phyloP scores from a whole-genome alignment of 495 filamentous ascomycete species.

The Apiosordaria backusii region DNA sequence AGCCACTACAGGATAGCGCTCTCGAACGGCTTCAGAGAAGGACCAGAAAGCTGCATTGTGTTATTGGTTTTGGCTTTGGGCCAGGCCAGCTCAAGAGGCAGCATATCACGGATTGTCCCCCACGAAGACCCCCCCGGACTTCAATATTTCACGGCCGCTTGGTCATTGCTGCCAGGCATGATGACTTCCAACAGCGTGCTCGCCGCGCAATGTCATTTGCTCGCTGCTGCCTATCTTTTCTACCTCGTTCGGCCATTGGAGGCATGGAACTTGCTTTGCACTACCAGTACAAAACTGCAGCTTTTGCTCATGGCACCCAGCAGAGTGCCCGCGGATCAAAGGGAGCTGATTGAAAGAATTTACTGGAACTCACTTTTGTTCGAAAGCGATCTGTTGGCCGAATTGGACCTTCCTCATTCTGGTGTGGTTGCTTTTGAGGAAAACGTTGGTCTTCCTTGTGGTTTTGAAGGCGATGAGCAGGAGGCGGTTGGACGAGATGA shows the following conservation, averaged over 20 bases:
- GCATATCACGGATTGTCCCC: constrained; percentile 67
- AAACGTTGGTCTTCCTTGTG: constrained; percentile 69
- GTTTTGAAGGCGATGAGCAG: constrained; percentile 67
- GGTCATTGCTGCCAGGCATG: constrained; percentile 69
- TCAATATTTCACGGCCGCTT: constrained; percentile 75
- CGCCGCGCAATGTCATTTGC: constrained; percentile 72
- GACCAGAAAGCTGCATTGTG: constrained; percentile 79
- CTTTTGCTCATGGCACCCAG: constrained; percentile 67
- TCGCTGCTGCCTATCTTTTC: constrained; percentile 76
- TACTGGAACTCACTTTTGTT: constrained; percentile 83
- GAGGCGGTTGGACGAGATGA: constrained; percentile 66
- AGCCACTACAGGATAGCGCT: constrained; percentile 69
- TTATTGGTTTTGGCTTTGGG: constrained; percentile 74
- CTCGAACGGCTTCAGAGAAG: constrained; percentile 67
- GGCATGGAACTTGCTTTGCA: constrained; percentile 76
- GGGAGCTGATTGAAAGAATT: constrained; percentile 69
- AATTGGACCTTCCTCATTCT: constrained; percentile 76
- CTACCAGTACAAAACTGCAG: constrained; percentile 76
- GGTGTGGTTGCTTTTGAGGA: constrained; percentile 79
- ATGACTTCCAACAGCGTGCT: constrained; percentile 76
- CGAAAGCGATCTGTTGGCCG: constrained; percentile 76
- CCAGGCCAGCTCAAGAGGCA: constrained; percentile 64
- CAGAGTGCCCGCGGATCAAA: constrained; percentile 62
- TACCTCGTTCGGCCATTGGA: constrained; percentile 77
- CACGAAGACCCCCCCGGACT: constrained; percentile 72